phyloP scores from a whole-genome alignment of 352 stramenopile species.

The Pythium folliculosum region DNA sequence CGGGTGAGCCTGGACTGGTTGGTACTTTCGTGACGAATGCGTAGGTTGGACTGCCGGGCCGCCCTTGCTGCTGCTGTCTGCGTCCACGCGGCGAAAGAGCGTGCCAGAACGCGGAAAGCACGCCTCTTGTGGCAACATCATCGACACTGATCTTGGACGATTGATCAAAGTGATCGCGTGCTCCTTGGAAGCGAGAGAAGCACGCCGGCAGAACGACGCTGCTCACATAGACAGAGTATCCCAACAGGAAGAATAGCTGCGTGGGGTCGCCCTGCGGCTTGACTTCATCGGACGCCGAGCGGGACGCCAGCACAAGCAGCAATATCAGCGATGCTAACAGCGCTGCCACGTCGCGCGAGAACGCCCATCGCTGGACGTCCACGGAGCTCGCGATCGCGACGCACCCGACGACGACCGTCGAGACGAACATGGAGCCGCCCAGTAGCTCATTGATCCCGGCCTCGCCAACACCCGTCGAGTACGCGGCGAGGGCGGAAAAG shows the following conservation, averaged over 20 bases:
- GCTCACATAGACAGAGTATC: conserved; percentile 63
- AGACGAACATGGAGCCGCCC: conserved; percentile 95
- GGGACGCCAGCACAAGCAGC: conserved; percentile 33
- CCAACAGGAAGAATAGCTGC: conserved; percentile 48
- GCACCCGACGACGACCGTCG: conserved; percentile 89
- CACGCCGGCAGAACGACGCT: conserved; percentile 61
- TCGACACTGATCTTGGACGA: neutral
- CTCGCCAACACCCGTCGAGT: conserved; percentile 66
- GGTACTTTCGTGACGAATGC: conserved; percentile 42
- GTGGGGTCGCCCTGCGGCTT: conserved; percentile 30
- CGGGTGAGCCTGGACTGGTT: neutral
- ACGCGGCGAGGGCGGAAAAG: conserved; percentile 90
- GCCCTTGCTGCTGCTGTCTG: conserved; percentile 16
- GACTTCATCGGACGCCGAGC: neutral
- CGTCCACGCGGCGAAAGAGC: conserved; percentile 40
- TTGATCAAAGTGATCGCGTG: neutral
- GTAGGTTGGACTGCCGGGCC: conserved; percentile 35
- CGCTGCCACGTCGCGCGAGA: conserved; percentile 61
- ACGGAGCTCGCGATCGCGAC: conserved; percentile 80
- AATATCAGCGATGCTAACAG: conserved; percentile 53
- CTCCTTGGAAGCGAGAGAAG: conserved; percentile 34
- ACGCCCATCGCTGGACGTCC: conserved; percentile 63
- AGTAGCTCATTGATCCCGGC: conserved; percentile 93
- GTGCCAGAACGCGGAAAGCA: conserved; percentile 82
- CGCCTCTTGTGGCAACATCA: conserved; percentile 22